phyloP scores from a whole-genome alignment of 2,329 filamentous ascomycete species.

The Phyllosticta ampelicida region DNA sequence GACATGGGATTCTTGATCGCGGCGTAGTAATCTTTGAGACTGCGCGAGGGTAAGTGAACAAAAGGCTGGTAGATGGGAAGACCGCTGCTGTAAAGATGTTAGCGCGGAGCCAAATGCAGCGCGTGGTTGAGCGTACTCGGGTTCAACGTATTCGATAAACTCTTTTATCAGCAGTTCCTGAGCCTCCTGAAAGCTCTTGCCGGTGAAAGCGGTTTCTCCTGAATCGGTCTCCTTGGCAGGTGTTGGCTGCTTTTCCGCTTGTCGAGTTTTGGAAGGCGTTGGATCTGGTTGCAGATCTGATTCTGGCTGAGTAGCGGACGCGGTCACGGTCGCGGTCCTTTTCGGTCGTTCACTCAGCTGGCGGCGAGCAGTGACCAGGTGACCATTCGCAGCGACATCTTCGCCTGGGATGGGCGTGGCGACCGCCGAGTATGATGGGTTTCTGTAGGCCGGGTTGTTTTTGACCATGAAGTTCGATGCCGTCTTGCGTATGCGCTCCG shows the following conservation, averaged over 20 bases:
- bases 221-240: constrained; percentile 46
- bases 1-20: constrained; percentile 73
- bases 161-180: constrained; percentile 78
- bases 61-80: constrained; percentile 65
- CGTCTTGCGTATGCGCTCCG: constrained; percentile 76
- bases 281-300: background rate
- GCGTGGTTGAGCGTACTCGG: background rate
- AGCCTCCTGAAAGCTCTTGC: constrained; percentile 69
- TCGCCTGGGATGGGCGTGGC: constrained; percentile 59
- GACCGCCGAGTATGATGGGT: constrained; percentile 56
- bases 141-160: constrained; percentile 55
- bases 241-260: constrained; percentile 13
- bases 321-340: background rate
- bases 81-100: constrained; percentile 33
- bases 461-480: constrained; percentile 82
- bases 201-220: constrained; percentile 59
- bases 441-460: constrained; percentile 71
- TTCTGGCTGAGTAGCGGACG: background rate
- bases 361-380: background rate
- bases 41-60: constrained; percentile 63
- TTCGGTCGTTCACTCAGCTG: constrained; percentile 11
- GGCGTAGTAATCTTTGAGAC: constrained; percentile 75
- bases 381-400: constrained; percentile 10
- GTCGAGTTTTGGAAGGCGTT: constrained; percentile 14
- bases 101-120: constrained; percentile 12